Evolutionary conservation across 1,284 basidiomycete genomes (phyloP).

Genomic region (Fomes fomentarius): DNA sequence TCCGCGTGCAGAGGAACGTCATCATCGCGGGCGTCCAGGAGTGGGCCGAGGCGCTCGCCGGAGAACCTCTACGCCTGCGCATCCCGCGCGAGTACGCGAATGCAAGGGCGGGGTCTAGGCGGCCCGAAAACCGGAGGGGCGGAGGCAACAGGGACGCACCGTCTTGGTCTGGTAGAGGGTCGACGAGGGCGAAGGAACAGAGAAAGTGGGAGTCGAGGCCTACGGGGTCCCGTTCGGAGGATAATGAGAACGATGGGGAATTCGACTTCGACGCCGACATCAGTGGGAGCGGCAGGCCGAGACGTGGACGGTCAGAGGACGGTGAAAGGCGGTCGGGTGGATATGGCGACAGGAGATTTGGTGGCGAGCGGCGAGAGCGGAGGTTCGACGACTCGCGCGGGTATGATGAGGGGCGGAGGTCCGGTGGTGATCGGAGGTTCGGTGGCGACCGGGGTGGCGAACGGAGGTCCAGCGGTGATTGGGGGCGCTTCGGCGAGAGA

Average conservation of each 20-base stretch:
- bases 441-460: background rate
- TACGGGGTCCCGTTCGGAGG: background rate
- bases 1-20: slow-evolving; percentile 51
- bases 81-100: slow-evolving; percentile 9
- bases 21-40: slow-evolving; percentile 65
- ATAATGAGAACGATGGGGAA: background rate
- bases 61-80: slow-evolving; percentile 8
- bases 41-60: slow-evolving; percentile 57
- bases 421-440: background rate
- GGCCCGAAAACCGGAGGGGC: background rate
- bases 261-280: background rate
- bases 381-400: background rate
- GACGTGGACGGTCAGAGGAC: background rate
- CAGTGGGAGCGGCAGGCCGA: background rate
- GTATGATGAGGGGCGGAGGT: background rate
- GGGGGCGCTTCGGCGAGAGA: no score
- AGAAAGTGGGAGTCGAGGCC: background rate
- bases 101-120: background rate
- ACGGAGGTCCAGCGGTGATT: background rate
- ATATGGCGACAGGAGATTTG: background rate
- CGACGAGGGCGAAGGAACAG: background rate
- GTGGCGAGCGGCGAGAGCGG: background rate
- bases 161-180: background rate
- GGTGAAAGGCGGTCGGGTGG: background rate
- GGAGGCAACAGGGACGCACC: background rate